Base-by-base conservation (phyloP, 352 stramenopile species). In the Globisporangium irregulare region DNA sequence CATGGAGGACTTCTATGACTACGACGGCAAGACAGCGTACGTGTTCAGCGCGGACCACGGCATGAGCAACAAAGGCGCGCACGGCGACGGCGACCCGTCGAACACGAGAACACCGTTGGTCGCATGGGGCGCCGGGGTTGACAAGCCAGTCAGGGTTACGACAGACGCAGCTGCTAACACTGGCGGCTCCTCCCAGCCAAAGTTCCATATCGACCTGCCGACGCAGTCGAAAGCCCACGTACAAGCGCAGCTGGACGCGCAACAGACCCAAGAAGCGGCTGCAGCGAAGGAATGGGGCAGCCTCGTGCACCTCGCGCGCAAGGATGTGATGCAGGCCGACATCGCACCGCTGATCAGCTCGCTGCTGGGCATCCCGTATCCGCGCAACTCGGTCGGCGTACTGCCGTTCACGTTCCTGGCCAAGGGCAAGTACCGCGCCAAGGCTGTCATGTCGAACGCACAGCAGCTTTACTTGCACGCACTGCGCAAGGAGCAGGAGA, bases 41-140 rank as follows among this genome's bases (percentile, higher is more conserved):
- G 77, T 96, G 29, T 94, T 96, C 69, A 96, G 78, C 4, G 87
- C 88, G 2, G 88, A 96, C 67, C 88, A 96, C 67, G 86, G 88
- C 10, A 96, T 96, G 88, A 89, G 86, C 25, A 73, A 87, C 63
- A 91, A 94, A 68, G 88, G 86, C 29, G 85, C 88, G 3, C 88
- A 96, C 66, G 88, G 85, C 15, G 86, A 96, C 64, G 88, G 88
- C 24, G 85, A 94, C 34, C 88, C 86, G 7, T 77, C 80, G 8
- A 94, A 94, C 69, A 96, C 88, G 25, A 81, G 88, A 1, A 96
- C 88, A 20, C 88, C 86, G 24, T 69, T 96, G 6, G 78, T 94
- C 1, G 88, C 80, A 0, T 94, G 88, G 86, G 88, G 86, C 4
- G 86, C 88, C 0, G 88, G 88, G 6, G 71, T 96, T 5, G 75